phyloP scores from a whole-genome alignment of 2,329 filamentous ascomycete species.

The Colletotrichum zoysiae region DNA sequence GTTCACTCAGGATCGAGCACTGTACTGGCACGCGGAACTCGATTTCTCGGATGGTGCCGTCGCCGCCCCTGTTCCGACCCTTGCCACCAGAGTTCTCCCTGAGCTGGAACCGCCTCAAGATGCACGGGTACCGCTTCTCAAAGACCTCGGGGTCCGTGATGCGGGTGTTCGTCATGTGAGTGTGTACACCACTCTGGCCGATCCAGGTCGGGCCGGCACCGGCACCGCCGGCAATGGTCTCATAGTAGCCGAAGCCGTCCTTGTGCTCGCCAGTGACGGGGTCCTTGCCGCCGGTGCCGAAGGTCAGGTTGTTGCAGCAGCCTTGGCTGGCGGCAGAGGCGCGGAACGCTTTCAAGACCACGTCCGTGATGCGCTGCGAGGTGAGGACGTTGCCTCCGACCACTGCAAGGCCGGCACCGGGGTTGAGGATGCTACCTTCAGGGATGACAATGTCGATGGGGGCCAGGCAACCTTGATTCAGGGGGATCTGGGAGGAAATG shows the following conservation, averaged over 20 bases:
- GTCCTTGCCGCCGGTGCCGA: slow-evolving; percentile 81
- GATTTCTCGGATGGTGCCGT: slow-evolving; percentile 83
- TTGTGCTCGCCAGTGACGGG: slow-evolving; percentile 64
- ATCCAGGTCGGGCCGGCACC: slow-evolving; percentile 81
- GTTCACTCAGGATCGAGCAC: slow-evolving; percentile 82
- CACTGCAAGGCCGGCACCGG: slow-evolving; percentile 81
- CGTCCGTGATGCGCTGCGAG: slow-evolving; percentile 83
- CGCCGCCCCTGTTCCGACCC: slow-evolving; percentile 78
- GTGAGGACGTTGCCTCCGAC: slow-evolving; percentile 88
- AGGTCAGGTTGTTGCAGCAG: slow-evolving; percentile 87
- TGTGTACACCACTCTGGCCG: slow-evolving; percentile 82
- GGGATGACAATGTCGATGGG: slow-evolving; percentile 83
- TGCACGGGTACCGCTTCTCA: slow-evolving; percentile 80
- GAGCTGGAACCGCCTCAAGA: slow-evolving; percentile 78
- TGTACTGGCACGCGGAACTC: slow-evolving; percentile 84
- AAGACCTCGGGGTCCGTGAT: slow-evolving; percentile 87
- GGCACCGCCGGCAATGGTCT: slow-evolving; percentile 83
- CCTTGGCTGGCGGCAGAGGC: slow-evolving; percentile 85
- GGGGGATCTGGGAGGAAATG: slow-evolving; percentile 83
- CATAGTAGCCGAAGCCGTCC: slow-evolving; percentile 85
- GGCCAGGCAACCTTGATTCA: slow-evolving; percentile 87
- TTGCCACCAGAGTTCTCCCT: slow-evolving; percentile 71
- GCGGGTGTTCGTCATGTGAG: slow-evolving; percentile 88
- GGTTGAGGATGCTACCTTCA: slow-evolving; percentile 78
- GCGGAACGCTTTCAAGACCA: slow-evolving; percentile 83